phyloP scores from a whole-genome alignment of 331 rosid species.

The Acacia concinna region DNA sequence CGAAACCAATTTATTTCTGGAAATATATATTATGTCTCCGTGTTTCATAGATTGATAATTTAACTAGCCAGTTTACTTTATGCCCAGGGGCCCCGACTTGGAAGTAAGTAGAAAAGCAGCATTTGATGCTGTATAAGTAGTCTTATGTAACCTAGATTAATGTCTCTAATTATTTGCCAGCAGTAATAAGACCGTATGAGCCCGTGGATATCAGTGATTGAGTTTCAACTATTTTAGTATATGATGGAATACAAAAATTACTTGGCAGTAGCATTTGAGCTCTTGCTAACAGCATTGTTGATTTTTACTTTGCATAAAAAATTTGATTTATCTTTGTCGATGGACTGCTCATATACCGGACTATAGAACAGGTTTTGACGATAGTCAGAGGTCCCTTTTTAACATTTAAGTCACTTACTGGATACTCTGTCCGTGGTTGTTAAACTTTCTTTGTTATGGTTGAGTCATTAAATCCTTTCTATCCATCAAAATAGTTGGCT shows the following conservation, averaged over 20 bases:
- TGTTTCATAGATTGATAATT: neutral
- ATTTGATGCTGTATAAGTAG: neutral
- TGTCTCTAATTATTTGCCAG: neutral
- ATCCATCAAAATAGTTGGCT: neutral
- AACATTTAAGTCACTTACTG: neutral
- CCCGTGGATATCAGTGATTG: neutral
- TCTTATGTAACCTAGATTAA: neutral
- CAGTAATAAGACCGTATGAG: neutral
- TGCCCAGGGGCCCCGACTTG: neutral
- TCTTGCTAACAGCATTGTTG: neutral
- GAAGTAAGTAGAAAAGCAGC: neutral
- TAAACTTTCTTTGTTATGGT: neutral
- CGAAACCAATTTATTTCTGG: neutral
- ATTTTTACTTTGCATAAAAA: neutral
- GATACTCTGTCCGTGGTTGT: neutral
- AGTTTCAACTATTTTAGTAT: neutral
- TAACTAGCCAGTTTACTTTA: neutral
- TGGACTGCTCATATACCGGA: neutral
- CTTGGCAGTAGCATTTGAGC: neutral
- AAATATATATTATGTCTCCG: neutral
- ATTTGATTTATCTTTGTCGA: neutral
- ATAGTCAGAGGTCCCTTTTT: neutral
- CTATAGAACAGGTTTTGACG: neutral
- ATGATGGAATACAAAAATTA: neutral
- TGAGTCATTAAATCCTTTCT: neutral